phyloP scores from a whole-genome alignment of 1,139 yeast genomes.

The Yamadazyma oceani region DNA sequence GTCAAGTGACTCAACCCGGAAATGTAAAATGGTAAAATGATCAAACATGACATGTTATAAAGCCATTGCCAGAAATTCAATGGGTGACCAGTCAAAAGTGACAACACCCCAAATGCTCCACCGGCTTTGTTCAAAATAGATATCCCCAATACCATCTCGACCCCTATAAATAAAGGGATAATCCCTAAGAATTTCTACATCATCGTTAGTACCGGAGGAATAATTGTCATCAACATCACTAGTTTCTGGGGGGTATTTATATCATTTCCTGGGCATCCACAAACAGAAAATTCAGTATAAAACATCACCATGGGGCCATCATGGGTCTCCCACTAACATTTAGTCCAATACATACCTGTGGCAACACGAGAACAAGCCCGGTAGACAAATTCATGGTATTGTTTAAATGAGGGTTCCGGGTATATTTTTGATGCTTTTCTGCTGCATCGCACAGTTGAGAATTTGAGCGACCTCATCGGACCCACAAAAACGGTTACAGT shows the following conservation, averaged over 20 bases:
- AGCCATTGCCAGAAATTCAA: conserved; percentile 82
- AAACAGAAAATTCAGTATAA: too few species aligned
- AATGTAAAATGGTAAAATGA: conserved; percentile 65
- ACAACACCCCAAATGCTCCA: conserved; percentile 83
- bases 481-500: too few species aligned
- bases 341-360: conserved; percentile 11
- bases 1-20: conserved; percentile 53
- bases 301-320: too few species aligned
- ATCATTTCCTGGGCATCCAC: too few species aligned
- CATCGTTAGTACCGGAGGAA: conserved; percentile 5
- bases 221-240: background rate
- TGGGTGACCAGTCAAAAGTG: conserved; percentile 88
- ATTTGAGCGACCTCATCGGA: background rate
- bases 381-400: background rate
- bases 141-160: conserved; percentile 76
- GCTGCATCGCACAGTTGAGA: background rate
- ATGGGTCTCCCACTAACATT: too few species aligned
- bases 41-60: conserved; percentile 65
- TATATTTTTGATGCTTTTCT: background rate
- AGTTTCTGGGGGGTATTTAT: too few species aligned
- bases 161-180: conserved; percentile 83
- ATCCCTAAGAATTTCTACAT: conserved; percentile 53
- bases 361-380: conserved; percentile 6
- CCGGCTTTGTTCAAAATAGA: conserved; percentile 86
- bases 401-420: too few species aligned